Percentiles rank a stretch among this genome's conserved stretches.
Conservation (phyloP, 257 asterid species). For the Fraxinus cuspidata region DNA sequence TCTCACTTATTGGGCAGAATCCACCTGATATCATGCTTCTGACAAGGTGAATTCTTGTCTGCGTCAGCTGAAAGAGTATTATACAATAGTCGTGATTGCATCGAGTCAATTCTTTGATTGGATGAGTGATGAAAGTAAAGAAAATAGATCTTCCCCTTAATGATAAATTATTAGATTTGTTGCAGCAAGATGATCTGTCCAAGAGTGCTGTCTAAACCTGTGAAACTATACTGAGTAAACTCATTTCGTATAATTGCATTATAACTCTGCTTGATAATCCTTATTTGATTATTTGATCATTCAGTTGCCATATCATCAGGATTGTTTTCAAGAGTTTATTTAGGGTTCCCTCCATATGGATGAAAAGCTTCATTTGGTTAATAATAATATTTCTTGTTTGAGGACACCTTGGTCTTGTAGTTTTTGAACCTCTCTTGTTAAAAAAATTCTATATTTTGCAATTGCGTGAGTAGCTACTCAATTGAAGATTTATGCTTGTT, state of each 20-base stretch:
- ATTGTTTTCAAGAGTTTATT: background rate
- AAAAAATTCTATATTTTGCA: background rate
- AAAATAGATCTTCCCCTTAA: background rate
- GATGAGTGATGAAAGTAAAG: background rate
- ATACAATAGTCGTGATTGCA: background rate
- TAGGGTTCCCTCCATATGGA: background rate
- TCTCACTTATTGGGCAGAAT: background rate
- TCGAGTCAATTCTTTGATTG: background rate
- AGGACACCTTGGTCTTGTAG: background rate
- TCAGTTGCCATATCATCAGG: background rate
- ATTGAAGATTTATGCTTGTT: background rate
- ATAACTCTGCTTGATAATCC: background rate
- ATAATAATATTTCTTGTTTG: background rate
- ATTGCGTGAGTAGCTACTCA: background rate
- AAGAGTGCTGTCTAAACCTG: background rate
- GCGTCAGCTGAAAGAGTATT: background rate
- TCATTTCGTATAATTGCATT: background rate
- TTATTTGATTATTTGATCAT: background rate
- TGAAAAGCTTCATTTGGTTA: background rate
- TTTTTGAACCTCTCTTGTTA: background rate
- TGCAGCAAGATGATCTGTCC: background rate
- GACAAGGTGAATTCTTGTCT: background rate
- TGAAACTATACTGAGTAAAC: background rate
- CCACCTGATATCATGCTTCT: background rate
- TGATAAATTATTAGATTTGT: background rate